phyloP scores from a whole-genome alignment of 495 filamentous ascomycete species.

The Penicillium pulvis region DNA sequence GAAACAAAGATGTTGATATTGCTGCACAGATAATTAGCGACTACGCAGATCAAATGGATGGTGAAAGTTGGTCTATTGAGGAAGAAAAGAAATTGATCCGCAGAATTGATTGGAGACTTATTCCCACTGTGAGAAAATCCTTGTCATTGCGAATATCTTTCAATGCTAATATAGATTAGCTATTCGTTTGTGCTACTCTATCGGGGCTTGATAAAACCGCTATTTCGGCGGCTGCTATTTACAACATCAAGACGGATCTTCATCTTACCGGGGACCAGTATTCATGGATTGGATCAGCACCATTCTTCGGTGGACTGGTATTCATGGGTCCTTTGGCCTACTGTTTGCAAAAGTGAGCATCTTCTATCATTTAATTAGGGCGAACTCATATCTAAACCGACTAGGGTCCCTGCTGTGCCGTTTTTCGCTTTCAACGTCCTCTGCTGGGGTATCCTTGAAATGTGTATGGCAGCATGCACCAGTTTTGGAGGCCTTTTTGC shows the following conservation, averaged over 20 bases:
- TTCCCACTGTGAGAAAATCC: not conserved
- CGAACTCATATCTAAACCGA: not conserved
- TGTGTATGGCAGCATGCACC: constrained; percentile 10
- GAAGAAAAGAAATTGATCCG: constrained; percentile 11
- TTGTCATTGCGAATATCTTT: not conserved
- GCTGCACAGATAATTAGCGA: constrained; percentile 7
- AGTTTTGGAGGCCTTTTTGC: constrained; percentile 6
- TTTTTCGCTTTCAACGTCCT: constrained; percentile 6
- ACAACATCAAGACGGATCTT: constrained; percentile 4
- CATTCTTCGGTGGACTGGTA: not conserved
- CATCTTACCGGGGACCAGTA: constrained; percentile 4
- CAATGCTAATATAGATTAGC: not conserved
- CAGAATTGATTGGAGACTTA: constrained; percentile 7
- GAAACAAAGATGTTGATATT: constrained; percentile 11
- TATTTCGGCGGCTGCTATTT: constrained; percentile 8
- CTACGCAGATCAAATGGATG: constrained; percentile 6
- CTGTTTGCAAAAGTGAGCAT: constrained; percentile 3
- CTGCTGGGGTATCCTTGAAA: constrained; percentile 8
- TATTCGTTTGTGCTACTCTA: constrained; percentile 8
- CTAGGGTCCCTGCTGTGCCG: constrained; percentile 7
- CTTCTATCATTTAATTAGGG: not conserved
- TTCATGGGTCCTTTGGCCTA: constrained; percentile 7
- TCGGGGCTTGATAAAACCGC: constrained; percentile 9
- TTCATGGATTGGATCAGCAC: constrained; percentile 6
- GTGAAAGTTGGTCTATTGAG: constrained; percentile 7